phyloP scores from a whole-genome alignment of 768 basidiomycete genomes.

The Suillus spraguei region DNA sequence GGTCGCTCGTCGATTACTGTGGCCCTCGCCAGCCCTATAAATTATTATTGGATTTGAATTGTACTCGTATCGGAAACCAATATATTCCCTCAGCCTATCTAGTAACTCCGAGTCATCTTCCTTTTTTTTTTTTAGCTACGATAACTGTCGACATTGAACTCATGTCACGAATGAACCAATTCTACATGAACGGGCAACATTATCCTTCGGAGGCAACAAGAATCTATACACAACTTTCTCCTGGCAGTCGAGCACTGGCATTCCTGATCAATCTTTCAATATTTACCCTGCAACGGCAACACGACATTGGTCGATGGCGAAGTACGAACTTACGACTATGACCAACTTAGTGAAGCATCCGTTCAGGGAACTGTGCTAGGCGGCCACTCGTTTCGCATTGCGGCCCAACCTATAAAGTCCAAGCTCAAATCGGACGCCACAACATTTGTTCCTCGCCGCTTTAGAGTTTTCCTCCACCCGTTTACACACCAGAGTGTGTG shows the following conservation, averaged over 20 bases:
- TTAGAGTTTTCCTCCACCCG: not conserved
- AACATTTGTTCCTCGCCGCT: conserved; percentile 12
- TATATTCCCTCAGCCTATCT: not conserved
- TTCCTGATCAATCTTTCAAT: not conserved
- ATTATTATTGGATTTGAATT: not conserved
- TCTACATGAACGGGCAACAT: not conserved
- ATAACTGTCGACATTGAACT: not conserved
- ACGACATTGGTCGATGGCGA: conserved; percentile 15
- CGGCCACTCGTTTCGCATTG: not conserved
- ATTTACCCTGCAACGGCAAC: conserved; percentile 13
- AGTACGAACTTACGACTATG: not conserved
- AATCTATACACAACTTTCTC: not conserved
- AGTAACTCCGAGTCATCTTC: too few species aligned
- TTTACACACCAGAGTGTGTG: not conserved
- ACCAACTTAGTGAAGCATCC: not conserved
- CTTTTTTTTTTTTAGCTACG: too few species aligned
- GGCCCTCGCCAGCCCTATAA: not conserved
- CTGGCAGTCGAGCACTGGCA: not conserved
- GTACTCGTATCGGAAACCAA: not conserved
- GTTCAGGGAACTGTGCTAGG: not conserved
- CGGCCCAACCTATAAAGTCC: not conserved
- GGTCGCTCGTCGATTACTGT: not conserved
- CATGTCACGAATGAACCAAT: conserved; percentile 1
- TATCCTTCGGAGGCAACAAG: not conserved
- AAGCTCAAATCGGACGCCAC: conserved; percentile 12